Evolutionary conservation across 495 filamentous ascomycete species (phyloP).

Genomic region (Hypoxylon crocopeplum): DNA sequence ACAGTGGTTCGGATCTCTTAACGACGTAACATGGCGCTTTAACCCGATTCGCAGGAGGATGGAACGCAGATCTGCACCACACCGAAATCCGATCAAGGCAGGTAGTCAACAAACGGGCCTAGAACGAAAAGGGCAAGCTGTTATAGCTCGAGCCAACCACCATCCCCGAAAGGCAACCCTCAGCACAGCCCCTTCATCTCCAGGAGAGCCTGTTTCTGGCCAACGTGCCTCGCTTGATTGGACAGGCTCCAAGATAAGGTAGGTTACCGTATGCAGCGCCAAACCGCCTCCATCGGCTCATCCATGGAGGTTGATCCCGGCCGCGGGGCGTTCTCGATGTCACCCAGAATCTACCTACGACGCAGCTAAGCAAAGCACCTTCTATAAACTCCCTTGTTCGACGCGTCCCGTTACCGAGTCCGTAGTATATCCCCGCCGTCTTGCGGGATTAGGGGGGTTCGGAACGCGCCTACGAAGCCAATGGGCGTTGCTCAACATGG

Average conservation of each 20-base stretch:
- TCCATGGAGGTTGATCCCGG: conserved; percentile 16
- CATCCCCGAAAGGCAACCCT: conserved; percentile 2
- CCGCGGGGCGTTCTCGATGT: background rate
- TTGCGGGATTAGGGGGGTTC: conserved; percentile 9
- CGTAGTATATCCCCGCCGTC: conserved; percentile 8
- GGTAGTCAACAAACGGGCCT: conserved; percentile 21
- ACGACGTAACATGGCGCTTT: background rate
- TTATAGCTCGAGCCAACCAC: conserved; percentile 22
- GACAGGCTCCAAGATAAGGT: conserved; percentile 30
- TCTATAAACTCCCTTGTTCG: conserved; percentile 23
- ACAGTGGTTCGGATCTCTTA: background rate
- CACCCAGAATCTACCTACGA: conserved; percentile 12
- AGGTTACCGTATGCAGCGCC: background rate
- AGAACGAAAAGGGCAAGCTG: conserved; percentile 27
- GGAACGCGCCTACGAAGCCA: conserved; percentile 3
- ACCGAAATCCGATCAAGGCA: conserved; percentile 36
- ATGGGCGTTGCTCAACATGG: conserved; percentile 1
- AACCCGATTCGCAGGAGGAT: conserved; percentile 4
- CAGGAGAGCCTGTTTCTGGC: conserved; percentile 18
- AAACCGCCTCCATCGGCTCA: conserved; percentile 10
- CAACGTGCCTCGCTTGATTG: conserved; percentile 37
- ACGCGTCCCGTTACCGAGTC: conserved; percentile 1
- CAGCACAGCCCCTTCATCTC: conserved; percentile 14
- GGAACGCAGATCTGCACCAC: conserved; percentile 5
- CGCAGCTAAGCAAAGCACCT: conserved; percentile 29